Base-by-base conservation (phyloP, 441 rosid genomes). In the Populus hybrid region DNA sequence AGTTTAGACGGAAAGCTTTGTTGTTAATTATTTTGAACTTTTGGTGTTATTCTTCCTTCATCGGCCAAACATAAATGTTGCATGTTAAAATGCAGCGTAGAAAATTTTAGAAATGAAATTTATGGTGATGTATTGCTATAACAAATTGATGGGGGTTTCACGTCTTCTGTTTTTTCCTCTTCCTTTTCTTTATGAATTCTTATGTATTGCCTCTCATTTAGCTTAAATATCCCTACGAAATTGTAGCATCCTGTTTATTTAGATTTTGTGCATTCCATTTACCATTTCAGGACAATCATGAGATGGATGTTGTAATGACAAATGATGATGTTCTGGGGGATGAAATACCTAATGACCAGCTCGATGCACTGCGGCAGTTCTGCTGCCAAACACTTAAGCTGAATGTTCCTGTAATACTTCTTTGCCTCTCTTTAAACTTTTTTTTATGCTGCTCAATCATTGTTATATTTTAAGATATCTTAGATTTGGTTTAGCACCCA, bases 281-380 rank as follows among this genome's bases (percentile, higher is more conserved):
- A 35, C 71, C 36, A 31, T 83, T 86, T 77, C 89, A 91, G 97
- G 97, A 88, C 74, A 87, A 86, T 82, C 87, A 80, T 42, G 97
- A 87, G 79, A 76, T 81, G 50, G 91, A 89, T 77, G 88, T 77
- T 20, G 78, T 71, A 66, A 87, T 95, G 98, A 91, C 99, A 70
- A 97, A 95, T 90, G 97, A 97, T 89, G 99, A 97, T 82, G 80
- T 95, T 82, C 84, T 97, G 80, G 99, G 99, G 38, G 99, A 95
- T 88, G 97, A 94, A 84, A 89, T 97, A 83, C 98, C 99, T 77
- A 69, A 70, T 67, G 95, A 93, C 72, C 99, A 97, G 89, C 86
- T 78, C 83, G 88, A 87, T 82, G 81, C 80, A 50, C 73, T 92
- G 83, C 91, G 93, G 42, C 83, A 74, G 5, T 89, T 89, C 81